Conservation (phyloP, 2,329 filamentous ascomycete species). For the Botrytis fragariae region DNA sequence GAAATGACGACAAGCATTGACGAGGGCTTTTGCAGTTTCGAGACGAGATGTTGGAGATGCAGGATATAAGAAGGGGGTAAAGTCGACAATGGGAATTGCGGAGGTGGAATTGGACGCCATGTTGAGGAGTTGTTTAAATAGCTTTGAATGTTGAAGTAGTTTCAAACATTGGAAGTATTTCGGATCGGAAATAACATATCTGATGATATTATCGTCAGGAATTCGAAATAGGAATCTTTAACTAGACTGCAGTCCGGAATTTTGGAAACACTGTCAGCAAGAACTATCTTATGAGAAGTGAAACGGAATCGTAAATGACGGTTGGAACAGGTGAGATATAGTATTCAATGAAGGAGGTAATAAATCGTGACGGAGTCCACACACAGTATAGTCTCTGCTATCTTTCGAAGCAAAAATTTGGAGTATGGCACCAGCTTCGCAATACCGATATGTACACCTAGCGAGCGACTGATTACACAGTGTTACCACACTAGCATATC, state of each 20-base stretch:
- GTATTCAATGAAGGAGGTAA: too few relatives aligned
- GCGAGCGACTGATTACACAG: not conserved
- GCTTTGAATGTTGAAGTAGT: not conserved
- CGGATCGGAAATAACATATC: not conserved
- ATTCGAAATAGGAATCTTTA: not conserved
- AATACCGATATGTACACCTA: not conserved
- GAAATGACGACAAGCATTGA: conserved; percentile 44
- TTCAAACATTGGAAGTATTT: not conserved
- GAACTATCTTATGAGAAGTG: not conserved
- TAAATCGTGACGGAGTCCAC: not conserved
- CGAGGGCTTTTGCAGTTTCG: conserved; percentile 41
- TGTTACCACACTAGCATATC: not conserved
- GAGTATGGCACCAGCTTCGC: not conserved
- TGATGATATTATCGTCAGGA: not conserved
- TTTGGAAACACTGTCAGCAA: not conserved
- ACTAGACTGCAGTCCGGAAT: not conserved
- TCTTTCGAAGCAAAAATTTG: not conserved
- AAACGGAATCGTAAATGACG: not conserved
- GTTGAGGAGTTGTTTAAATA: not conserved
- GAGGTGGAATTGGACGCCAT: not conserved
- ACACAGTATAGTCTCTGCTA: not conserved
- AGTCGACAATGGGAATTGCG: conserved; percentile 31
- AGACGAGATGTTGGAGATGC: conserved; percentile 33
- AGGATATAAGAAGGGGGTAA: conserved; percentile 25
- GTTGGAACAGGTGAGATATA: too few relatives aligned